These are phyloP conservation scores for Viola pubescens DNA, from an alignment of 441 rosid genomes.

Conservation along the genomic window DNA sequence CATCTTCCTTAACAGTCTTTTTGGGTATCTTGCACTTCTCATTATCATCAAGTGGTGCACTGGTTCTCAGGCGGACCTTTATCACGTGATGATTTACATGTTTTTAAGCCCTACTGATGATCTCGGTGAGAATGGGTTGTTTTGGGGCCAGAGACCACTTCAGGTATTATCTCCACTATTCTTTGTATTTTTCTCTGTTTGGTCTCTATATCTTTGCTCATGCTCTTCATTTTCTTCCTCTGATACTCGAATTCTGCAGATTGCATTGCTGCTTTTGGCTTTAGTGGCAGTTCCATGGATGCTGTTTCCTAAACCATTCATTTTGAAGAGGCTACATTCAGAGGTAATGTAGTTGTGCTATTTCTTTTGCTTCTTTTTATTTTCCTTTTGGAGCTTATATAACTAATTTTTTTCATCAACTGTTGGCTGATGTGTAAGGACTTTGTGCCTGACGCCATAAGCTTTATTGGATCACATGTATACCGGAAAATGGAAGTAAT, in stretches of 20 bases:
- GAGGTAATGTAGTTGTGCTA: conserved; percentile 46
- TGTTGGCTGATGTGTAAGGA: not conserved
- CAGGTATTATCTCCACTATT: conserved; percentile 45
- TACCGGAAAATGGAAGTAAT: no score
- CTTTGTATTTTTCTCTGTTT: not conserved
- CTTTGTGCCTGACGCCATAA: no score
- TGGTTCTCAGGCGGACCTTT: conserved; percentile 96
- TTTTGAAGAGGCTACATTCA: conserved; percentile 73
- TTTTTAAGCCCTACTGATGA: conserved; percentile 90
- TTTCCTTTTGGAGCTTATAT: not conserved
- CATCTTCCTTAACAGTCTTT: conserved; percentile 85
- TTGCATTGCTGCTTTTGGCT: conserved; percentile 71
- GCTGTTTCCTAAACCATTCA: conserved; percentile 97
- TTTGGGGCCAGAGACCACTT: conserved; percentile 88
- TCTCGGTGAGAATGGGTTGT: conserved; percentile 83
- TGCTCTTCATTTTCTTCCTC: conserved; percentile 9
- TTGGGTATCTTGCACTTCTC: conserved; percentile 92
- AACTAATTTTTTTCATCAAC: not conserved
- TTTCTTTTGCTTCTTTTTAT: not conserved
- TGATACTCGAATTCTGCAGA: conserved; percentile 48
- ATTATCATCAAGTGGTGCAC: conserved; percentile 92
- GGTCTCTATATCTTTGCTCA: no score
- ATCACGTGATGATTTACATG: conserved; percentile 99
- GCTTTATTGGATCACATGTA: no score
- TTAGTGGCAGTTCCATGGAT: conserved; percentile 94